phyloP scores from a whole-genome alignment of 2,329 filamentous ascomycete species.

The Huntiella decipiens region DNA sequence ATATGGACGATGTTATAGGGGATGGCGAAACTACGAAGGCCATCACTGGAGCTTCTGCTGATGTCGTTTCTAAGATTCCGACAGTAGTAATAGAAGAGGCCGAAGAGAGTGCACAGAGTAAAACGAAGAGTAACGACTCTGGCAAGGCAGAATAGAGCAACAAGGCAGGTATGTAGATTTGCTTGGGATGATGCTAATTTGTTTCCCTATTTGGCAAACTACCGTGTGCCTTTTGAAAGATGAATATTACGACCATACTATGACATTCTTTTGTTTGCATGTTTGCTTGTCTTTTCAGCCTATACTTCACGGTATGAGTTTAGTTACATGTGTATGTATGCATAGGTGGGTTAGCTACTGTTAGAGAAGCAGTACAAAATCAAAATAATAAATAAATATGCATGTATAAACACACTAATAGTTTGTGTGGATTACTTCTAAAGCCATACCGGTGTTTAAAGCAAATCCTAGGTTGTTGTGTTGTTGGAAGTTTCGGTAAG shows the following conservation, averaged over 20 bases:
- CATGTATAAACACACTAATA: too few relatives aligned
- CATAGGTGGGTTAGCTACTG: too few relatives aligned
- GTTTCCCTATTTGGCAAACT: background rate
- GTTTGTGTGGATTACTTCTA: too few relatives aligned
- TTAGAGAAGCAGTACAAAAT: too few relatives aligned
- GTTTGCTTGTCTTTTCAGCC: too few relatives aligned
- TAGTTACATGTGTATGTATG: too few relatives aligned
- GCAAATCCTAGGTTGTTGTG: too few relatives aligned
- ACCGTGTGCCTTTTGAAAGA: background rate
- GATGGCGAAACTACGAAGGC: background rate
- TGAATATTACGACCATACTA: background rate
- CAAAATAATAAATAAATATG: too few relatives aligned
- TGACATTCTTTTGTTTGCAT: background rate
- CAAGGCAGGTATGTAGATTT: background rate
- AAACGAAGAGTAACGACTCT: background rate
- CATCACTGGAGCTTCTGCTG: background rate
- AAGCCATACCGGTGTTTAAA: too few relatives aligned
- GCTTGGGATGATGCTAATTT: background rate
- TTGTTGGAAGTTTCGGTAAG: too few relatives aligned
- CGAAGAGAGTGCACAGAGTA: background rate
- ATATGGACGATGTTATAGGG: slow-evolving; percentile 4
- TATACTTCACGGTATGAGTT: too few relatives aligned
- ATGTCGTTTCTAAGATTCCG: background rate
- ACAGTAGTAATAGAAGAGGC: background rate
- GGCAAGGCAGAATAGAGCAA: background rate